Base-by-base conservation (phyloP, 352 stramenopile genomes). In the Elongisporangium prolatum region DNA sequence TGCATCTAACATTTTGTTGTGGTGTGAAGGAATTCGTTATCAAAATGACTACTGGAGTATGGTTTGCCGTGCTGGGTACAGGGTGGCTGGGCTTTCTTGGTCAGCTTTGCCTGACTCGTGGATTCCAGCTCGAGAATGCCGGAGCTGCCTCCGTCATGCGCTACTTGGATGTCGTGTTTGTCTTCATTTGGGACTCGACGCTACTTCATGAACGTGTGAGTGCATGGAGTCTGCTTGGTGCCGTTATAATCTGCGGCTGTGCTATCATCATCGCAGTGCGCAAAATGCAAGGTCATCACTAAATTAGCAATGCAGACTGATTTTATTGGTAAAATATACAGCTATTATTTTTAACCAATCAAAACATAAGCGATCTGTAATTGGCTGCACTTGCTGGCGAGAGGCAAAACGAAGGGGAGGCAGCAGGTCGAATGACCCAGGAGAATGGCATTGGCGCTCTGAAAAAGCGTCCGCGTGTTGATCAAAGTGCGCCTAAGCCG, bases 71-170 rank as follows among this genome's bases (percentile, higher is more conserved):
- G 47, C 18, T 74, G 8, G 78, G 71, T 54, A 74, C 67, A 13
- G 75, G 77, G 3, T 50, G 63, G 7, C 54, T 86, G 13, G 66
- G 71, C 8, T 88, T 87, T 48, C 18, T 74, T 11, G 70, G 74
- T 7, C 73, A 86, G 66, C 59, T 86, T 16, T 85, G 75, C 51
- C 71, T 90, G 59, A 82, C 77, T 14, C 71, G 77, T 9, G 75
- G 77, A 21, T 85, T 88, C 60, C 77, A 90, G 66, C 73, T 82
- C 50, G 80, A 87, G 37, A 71, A 72, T 34, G 70, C 74, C 11
- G 80, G 74, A 28, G 68, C 77, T 24, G 66, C 82, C 11, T 74
- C 77, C 21, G 63, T 80, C 48, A 76, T 82, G 57, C 61, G 66
- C 18, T 71, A 86, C 50, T 51, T 87, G 25, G 65, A 81, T 57